These are phyloP conservation scores for Triticum turgidum DNA, from an alignment of 176 grass and related monocot species.

Conservation along the genomic window DNA sequence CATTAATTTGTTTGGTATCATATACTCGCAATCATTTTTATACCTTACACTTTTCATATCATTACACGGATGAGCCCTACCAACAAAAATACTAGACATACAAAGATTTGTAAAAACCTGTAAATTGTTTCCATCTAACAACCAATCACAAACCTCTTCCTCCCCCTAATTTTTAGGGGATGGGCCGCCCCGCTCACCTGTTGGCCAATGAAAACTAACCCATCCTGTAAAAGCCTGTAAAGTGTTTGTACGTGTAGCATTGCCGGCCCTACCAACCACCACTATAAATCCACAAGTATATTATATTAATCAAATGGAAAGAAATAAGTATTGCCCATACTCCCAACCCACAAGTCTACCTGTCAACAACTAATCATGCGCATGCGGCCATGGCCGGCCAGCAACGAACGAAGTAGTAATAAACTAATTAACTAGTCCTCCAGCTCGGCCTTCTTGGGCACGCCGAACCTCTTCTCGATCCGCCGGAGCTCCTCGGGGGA, in stretches of 20 bases:
- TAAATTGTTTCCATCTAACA: too few species aligned
- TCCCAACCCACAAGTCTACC: neutral
- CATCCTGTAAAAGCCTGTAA: too few species aligned
- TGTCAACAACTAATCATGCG: constrained; percentile 1
- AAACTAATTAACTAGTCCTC: constrained; percentile 9
- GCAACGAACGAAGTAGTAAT: neutral
- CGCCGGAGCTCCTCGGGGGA: constrained; percentile 37
- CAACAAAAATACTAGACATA: too few species aligned
- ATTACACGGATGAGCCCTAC: neutral
- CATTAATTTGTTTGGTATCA: too few species aligned
- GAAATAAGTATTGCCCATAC: neutral
- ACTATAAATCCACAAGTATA: neutral
- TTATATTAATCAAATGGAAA: constrained; percentile 4
- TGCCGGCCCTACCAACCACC: neutral
- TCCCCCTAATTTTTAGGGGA: too few species aligned
- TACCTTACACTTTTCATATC: neutral
- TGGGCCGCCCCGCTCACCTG: too few species aligned
- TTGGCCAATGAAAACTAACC: too few species aligned
- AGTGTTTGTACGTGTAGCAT: too few species aligned
- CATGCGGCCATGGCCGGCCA: neutral
- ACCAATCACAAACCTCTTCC: too few species aligned
- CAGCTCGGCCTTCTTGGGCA: constrained; percentile 35
- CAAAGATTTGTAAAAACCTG: too few species aligned
- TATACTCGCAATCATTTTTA: neutral
- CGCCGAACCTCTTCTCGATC: constrained; percentile 66